Evolutionary conservation across 176 grass and related monocot genomes (phyloP), one percentile per base, ranked within the genome.

Genomic region (Tillandsia leiboldiana): DNA sequence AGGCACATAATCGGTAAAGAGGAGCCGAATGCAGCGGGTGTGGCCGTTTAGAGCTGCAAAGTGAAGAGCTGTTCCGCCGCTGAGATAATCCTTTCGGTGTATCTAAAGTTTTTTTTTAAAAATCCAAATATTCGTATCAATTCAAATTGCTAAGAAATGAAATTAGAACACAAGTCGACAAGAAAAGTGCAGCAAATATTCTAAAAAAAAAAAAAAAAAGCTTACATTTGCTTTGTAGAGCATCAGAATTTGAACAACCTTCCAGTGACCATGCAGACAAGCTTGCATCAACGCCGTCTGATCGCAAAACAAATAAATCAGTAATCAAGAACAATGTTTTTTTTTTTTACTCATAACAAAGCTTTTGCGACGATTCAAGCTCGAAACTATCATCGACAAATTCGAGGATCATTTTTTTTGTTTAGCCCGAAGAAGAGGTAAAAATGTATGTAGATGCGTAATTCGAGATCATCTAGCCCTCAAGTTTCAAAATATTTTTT

Each of bases 221-320:
- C 84, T 93, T 94, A 99, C 95, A 82, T 99, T 94, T 75, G 90
- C 95, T 85, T 99, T 99, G 73, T 88, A 88, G 85, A 99, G 95
- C 79, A 99, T 82, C 73, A 99, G 83, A 78, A 80, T 86, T 81
- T 93, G 95, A 66, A 93, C 95, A 90, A 99, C 95, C 80, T 94
- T 92, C 95, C 95, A 99, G 54, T 84, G 95, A 68, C 87, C 90
- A 61, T 86, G 82, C 74, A 99, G 68, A 88, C 87, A 99, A 83
- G 95, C 90, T 88, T 90, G 86, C 95, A 99, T 99, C 57, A 94
- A 78, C 82, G 95, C 82, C 75, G 95, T 94, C 95, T 99, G 90
- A 24, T 54, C 5, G 71, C 58, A 24, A 56, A 20, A 86, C 18
- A 29, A 81, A 49, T 27, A 54, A 1, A 24, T 24, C 24, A 24